Base-by-base conservation (phyloP, 1,284 basidiomycete genomes). In the Cryptococcus wingfieldii region DNA sequence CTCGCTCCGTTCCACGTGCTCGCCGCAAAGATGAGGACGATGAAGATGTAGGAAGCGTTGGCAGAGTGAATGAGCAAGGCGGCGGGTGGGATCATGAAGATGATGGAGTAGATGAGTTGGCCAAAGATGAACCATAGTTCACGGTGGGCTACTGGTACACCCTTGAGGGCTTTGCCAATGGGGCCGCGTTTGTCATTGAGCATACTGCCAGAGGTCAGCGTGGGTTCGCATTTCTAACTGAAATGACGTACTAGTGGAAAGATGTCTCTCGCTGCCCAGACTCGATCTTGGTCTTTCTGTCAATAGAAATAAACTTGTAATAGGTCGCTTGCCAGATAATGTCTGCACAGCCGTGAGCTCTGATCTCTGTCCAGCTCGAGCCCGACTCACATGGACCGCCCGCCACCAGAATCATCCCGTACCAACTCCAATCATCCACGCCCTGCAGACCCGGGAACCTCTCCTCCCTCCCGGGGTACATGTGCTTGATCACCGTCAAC, bases 281-380 rank as follows among this genome's bases (percentile, higher is more conserved):
- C 64, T 86, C 83, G 53, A 95, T 89, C 79, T 94, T 94, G 45
- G 82, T 83, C 51, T 87, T 83, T 51, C 89, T 84, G 70, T 92
- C 84, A 60, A 94, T 80, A 45, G 91, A 83, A 60, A 95, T 84
- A 75, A 94, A 89, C 85, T 93, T 93, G 87, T 89, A 94, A 67
- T 95, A 95, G 41, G 91, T 75, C 18, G 84, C 71, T 79, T 94
- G 91, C 91, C 91, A 95, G 41, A 89, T 81, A 45, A 89, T 78
- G 77, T 93, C 90, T 93, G 61, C 38, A 45, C 19, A 46, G 42
- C 34, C 23, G 14, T 48, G n/a, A 45, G 19, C 46, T 23, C 18
- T 28, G 13, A 7, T 3, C 9, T 18, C 43, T 31, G 28, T 18
- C 19, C 39, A 23, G 23, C 27, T n/a, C 39, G 14, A 14, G 23